Base-by-base conservation (phyloP, 2,329 filamentous ascomycete genomes). In the Xylaria hypoxylon region DNA sequence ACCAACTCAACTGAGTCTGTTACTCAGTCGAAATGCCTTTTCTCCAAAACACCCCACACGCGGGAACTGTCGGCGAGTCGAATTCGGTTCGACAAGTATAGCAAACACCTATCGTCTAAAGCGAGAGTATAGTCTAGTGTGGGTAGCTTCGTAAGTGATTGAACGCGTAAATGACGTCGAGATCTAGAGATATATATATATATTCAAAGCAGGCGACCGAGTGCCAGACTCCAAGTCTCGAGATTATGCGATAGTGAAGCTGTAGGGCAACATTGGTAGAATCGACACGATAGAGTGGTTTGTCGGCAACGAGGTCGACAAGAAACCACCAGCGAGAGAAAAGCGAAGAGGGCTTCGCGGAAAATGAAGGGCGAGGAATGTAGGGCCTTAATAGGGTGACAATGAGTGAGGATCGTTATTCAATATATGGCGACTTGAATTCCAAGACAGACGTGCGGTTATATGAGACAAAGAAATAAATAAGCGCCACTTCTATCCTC, bases 161-260 rank as follows among this genome's bases (percentile, higher is more conserved):
- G 67, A 58, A 65, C 68, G 60, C 50, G 68, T 67, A 57, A 50
- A 57, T 61, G 40, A 55, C 64, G 38, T 62, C 50, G 64, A 68
- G 64, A 65, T 60, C 40, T 63, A 55, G 59, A 58, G 47, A 52
- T 56, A 28, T 67, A 26, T 26, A 64, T 40, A 26, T 65, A 55
- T 47, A 26, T 60, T 31, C 50, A 64, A 51, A 56, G 65, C 67
- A 70, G 71, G 65, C 59, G 67, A 71, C 71, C 70, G 74, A 76
- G 74, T 75, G 64, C 72, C 71, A 72, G 75, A 76, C 72, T 74
- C 73, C 69, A 67, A 68, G 69, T 74, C 74, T 75, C 73, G 73
- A 67, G 44, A 74, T 75, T 75, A 76, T 65, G 73, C 65, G 50
- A 63, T 52, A 50, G 71, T 70, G 73, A 76, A 70, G 68, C 65